Conservation (phyloP, 2,329 filamentous ascomycete species). For the Hypomyces rosellus region DNA sequence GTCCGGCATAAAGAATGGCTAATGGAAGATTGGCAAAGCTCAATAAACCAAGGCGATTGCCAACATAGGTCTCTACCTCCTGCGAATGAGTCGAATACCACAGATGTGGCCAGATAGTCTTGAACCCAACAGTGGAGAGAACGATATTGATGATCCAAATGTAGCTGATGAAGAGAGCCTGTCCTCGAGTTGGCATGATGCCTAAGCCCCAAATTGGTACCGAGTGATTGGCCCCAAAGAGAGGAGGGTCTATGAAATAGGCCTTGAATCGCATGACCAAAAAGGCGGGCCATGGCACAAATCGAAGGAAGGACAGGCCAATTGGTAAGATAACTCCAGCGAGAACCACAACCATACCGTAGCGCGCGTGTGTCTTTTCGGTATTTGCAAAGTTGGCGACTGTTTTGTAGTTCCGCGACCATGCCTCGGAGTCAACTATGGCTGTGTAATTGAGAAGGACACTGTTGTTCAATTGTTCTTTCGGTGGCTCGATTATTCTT, state of each 20-base stretch:
- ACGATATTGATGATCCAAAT: slow-evolving; percentile 33
- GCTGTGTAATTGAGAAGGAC: slow-evolving; percentile 13
- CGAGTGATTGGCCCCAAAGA: slow-evolving; percentile 16
- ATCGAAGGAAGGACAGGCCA: slow-evolving; percentile 22
- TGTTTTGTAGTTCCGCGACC: slow-evolving; percentile 3
- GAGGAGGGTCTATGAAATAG: slow-evolving; percentile 19
- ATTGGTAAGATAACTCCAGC: slow-evolving; percentile 21
- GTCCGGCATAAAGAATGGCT: slow-evolving; percentile 36
- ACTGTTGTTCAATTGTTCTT: neutral
- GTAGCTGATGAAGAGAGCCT: slow-evolving; percentile 36
- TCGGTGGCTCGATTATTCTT: slow-evolving; percentile 7
- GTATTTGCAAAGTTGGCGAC: slow-evolving; percentile 1
- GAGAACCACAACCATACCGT: slow-evolving; percentile 20
- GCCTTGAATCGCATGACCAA: slow-evolving; percentile 15
- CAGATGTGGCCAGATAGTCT: slow-evolving; percentile 19
- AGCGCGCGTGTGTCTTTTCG: slow-evolving; percentile 16
- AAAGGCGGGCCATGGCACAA: slow-evolving; percentile 19
- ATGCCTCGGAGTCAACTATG: slow-evolving; percentile 7
- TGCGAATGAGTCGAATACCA: slow-evolving; percentile 19
- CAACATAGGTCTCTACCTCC: slow-evolving; percentile 29
- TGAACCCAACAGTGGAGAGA: slow-evolving; percentile 25
- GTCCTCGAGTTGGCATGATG: slow-evolving; percentile 34
- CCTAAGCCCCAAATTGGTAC: slow-evolving; percentile 18
- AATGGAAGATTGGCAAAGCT: slow-evolving; percentile 36
- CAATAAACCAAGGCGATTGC: slow-evolving; percentile 35